Evolutionary conservation across 139 green algal species (phyloP).

Genomic region (Tetraselmis striata): DNA sequence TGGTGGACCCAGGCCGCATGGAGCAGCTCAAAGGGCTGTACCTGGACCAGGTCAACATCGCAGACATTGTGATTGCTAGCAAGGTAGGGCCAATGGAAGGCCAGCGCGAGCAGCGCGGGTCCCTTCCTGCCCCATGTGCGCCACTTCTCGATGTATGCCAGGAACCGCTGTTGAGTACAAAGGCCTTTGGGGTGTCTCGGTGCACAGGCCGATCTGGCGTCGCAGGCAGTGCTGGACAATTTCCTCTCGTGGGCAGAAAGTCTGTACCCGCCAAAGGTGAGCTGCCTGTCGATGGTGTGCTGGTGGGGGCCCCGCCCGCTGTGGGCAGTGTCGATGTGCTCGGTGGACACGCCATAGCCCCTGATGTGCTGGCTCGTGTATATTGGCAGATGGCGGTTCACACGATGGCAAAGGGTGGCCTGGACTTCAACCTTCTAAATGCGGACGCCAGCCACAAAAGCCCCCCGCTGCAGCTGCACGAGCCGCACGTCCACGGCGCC

Average conservation of each 20-base stretch:
- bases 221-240: not conserved
- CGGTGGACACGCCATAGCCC: too few species aligned
- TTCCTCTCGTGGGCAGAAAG: slow-evolving; percentile 24
- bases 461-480: not conserved
- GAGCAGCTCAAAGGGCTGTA: not conserved
- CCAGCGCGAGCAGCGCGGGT: not conserved
- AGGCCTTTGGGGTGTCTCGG: not conserved
- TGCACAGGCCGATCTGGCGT: not conserved
- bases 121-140: too few species aligned
- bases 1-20: slow-evolving; percentile 26
- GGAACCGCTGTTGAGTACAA: not conserved
- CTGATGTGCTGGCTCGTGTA: too few species aligned
- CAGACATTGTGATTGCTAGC: slow-evolving; percentile 44
- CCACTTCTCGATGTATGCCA: too few species aligned
- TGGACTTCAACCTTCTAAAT: not conserved
- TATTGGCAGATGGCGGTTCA: not conserved
- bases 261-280: slow-evolving; percentile 40
- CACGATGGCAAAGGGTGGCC: not conserved
- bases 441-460: not conserved
- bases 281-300: too few species aligned
- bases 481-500: not conserved
- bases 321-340: too few species aligned
- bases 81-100: slow-evolving; percentile 39
- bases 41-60: slow-evolving; percentile 38
- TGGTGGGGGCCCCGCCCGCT: too few species aligned